These are phyloP conservation scores for Enteropsectra breve DNA, from an alignment of 371 early-diverging fungal genomes.

Conservation along the genomic window DNA sequence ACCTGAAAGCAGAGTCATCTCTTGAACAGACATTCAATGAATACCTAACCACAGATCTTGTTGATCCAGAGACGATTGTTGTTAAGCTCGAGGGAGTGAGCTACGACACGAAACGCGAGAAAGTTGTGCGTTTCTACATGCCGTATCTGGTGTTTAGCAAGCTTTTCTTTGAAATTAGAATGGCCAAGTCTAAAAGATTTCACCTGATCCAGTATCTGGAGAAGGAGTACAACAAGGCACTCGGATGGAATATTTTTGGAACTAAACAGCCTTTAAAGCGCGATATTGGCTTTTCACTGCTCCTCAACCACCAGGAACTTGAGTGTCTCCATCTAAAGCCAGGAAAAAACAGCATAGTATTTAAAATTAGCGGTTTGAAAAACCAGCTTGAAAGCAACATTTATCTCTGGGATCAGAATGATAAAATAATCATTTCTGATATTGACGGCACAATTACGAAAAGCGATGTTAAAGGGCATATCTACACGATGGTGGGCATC, in stretches of 20 bases:
- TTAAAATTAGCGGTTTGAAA: constrained; percentile 66
- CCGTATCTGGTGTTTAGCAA: constrained; percentile 36
- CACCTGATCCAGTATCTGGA: constrained; percentile 40
- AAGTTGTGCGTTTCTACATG: constrained; percentile 37
- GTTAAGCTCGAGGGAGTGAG: constrained; percentile 33
- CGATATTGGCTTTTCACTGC: constrained; percentile 56
- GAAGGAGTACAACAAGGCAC: constrained; percentile 37
- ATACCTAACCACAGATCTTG: not conserved
- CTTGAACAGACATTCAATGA: constrained; percentile 18
- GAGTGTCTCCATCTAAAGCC: constrained; percentile 65
- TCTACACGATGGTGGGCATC: constrained; percentile 87
- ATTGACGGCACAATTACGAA: constrained; percentile 99
- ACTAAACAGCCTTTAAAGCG: constrained; percentile 50
- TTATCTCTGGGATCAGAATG: constrained; percentile 74
- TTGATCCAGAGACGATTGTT: constrained; percentile 24
- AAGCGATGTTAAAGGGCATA: constrained; percentile 80
- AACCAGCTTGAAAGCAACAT: constrained; percentile 68
- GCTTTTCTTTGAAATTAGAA: constrained; percentile 42
- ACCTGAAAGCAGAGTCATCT: constrained; percentile 24
- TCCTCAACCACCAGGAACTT: constrained; percentile 60
- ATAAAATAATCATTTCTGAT: constrained; percentile 84
- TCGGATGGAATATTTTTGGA: constrained; percentile 52
- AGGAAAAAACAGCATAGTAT: constrained; percentile 78
- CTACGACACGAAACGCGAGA: constrained; percentile 1
- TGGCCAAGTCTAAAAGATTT: constrained; percentile 12